A percentile compares a stretch with the other conserved stretches of the same genome.
phyloP scores from a whole-genome alignment of 352 stramenopile species.

The Pythium periplocum region DNA sequence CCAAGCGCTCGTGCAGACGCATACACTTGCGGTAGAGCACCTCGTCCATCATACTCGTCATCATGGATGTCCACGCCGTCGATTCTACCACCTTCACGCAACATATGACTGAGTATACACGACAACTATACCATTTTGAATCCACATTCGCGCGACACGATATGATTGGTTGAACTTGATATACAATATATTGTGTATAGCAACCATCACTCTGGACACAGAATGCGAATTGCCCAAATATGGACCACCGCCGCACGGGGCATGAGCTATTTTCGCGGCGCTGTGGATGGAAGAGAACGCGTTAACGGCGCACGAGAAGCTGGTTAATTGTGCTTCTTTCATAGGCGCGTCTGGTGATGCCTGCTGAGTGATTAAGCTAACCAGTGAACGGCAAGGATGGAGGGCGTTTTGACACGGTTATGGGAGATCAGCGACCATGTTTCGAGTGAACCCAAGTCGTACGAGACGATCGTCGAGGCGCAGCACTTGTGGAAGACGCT shows the following conservation, averaged over 20 bases:
- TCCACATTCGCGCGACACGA: too few species aligned
- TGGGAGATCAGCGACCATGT: slow-evolving; percentile 9
- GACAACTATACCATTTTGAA: too few species aligned
- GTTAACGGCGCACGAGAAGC: too few species aligned
- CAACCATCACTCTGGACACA: slow-evolving; percentile 4
- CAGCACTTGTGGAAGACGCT: slow-evolving; percentile 52
- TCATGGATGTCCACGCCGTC: too few species aligned
- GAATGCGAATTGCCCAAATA: too few species aligned
- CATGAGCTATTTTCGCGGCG: too few species aligned
- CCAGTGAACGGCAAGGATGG: slow-evolving; percentile 4
- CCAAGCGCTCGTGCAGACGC: slow-evolving; percentile 60
- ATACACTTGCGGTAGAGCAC: slow-evolving; percentile 42
- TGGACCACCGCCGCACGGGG: too few species aligned
- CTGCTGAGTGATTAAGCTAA: too few species aligned
- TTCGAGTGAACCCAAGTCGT: neutral
- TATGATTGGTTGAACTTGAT: too few species aligned
- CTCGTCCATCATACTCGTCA: slow-evolving; percentile 27
- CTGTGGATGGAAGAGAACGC: too few species aligned
- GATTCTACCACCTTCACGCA: neutral
- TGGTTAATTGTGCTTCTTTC: too few species aligned
- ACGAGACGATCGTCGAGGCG: slow-evolving; percentile 27
- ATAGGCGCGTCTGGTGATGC: too few species aligned
- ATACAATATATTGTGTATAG: neutral
- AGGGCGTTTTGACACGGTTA: slow-evolving; percentile 16
- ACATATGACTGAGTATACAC: neutral